phyloP scores from a whole-genome alignment of 176 grass and related monocot species.

The Themeda triandra region DNA sequence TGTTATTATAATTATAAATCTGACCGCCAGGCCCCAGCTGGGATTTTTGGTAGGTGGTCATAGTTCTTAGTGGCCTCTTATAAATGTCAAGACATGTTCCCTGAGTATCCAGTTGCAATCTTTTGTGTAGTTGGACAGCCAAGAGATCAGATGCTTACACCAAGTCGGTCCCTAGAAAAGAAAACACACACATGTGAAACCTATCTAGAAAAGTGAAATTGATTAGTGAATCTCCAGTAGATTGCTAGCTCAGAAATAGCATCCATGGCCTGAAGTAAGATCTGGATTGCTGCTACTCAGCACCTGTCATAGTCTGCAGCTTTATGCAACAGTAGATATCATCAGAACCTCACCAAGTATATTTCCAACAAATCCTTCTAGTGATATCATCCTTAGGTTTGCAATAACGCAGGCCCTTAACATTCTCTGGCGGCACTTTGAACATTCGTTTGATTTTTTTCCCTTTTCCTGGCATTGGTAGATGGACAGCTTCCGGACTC shows the following conservation, averaged over 20 bases:
- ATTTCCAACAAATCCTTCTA: neutral
- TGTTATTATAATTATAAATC: neutral
- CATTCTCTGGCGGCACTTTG: neutral
- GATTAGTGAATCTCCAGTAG: neutral
- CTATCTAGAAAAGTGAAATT: neutral
- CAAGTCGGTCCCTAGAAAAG: neutral
- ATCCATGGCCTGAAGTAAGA: neutral
- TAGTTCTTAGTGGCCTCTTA: neutral
- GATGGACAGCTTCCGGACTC: conserved; percentile 62
- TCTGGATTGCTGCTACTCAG: neutral
- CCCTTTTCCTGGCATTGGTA: conserved; percentile 17
- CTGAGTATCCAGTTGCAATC: neutral
- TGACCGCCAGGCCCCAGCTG: neutral
- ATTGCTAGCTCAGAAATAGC: neutral
- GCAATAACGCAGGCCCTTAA: conserved; percentile 4
- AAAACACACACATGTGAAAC: neutral
- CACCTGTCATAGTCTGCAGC: neutral
- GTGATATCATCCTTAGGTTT: neutral
- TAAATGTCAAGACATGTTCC: neutral
- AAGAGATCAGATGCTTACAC: neutral
- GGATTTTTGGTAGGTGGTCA: neutral
- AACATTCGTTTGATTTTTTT: neutral
- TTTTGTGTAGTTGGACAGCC: neutral
- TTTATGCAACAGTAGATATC: neutral
- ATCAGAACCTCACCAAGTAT: neutral